phyloP scores from a whole-genome alignment of 73 alveolate genomes.

The Paramecium primaurelia region DNA sequence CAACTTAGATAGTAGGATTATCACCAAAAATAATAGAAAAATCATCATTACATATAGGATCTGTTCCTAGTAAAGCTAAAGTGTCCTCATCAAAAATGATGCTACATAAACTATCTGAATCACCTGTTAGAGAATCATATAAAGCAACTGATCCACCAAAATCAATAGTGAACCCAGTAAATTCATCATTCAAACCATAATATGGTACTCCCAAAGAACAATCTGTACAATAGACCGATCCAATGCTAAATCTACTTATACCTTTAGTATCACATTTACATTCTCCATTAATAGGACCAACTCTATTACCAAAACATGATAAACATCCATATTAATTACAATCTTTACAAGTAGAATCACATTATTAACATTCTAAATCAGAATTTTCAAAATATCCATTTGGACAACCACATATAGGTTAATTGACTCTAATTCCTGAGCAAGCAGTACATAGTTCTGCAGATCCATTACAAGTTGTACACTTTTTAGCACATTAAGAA shows the following conservation, averaged over 20 bases:
- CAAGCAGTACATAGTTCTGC: background rate
- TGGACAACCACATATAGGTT: constrained; percentile 1
- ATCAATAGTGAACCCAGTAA: background rate
- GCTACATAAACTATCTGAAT: background rate
- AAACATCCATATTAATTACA: constrained; percentile 15
- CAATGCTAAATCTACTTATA: background rate
- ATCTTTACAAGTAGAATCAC: background rate
- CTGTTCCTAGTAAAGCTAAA: background rate
- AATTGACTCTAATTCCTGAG: background rate
- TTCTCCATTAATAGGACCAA: background rate
- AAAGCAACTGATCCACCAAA: background rate
- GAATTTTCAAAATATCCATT: background rate
- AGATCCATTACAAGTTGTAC: background rate
- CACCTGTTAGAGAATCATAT: background rate
- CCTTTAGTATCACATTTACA: background rate
- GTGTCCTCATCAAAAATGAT: background rate
- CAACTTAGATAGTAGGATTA: background rate
- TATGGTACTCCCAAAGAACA: constrained; percentile 6
- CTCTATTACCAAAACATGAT: constrained; percentile 7
- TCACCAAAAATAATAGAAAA: background rate
- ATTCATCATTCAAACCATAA: background rate
- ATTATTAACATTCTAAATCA: background rate
- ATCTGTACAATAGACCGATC: constrained; percentile 1
- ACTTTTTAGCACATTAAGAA: background rate
- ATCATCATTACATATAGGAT: background rate